These are phyloP conservation scores for Fonsecaea monophora DNA, from an alignment of 2,329 filamentous ascomycete genomes.

Conservation along the genomic window DNA sequence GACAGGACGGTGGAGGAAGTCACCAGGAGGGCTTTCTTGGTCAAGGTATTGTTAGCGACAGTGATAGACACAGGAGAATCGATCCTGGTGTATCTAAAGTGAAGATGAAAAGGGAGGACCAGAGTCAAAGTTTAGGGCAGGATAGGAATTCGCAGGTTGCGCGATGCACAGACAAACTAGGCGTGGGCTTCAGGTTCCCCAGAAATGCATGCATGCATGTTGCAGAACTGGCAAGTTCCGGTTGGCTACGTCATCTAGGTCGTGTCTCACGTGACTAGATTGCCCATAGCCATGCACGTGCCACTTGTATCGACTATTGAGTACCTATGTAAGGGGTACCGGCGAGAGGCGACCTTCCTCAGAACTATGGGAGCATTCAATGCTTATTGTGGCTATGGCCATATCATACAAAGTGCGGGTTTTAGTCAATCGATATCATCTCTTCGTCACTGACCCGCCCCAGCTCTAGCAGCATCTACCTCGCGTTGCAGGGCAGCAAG, in stretches of 20 bases:
- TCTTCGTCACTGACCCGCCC: constrained; percentile 25
- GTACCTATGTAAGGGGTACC: no score
- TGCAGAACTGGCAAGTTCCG: constrained; percentile 9
- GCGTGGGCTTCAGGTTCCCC: constrained; percentile 3
- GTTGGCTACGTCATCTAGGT: constrained; percentile 5
- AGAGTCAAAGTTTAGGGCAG: not conserved
- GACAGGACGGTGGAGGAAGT: not conserved
- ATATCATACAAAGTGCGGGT: constrained; percentile 19
- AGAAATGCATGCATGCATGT: constrained; percentile 12
- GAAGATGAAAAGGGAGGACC: not conserved
- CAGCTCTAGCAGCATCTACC: constrained; percentile 70
- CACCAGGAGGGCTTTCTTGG: not conserved
- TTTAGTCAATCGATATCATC: constrained; percentile 13
- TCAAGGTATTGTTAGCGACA: not conserved
- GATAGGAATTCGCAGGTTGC: constrained; percentile 5
- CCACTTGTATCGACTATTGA: not conserved
- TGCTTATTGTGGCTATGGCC: constrained; percentile 9
- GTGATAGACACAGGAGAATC: not conserved
- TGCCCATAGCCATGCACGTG: not conserved
- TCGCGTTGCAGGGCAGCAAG: constrained; percentile 74
- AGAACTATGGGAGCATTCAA: not conserved
- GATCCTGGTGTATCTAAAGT: not conserved
- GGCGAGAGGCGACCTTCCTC: not conserved
- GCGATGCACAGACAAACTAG: not conserved
- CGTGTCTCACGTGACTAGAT: not conserved